Evolutionary conservation across 2,329 filamentous ascomycete genomes (phyloP), one percentile per base, ranked within the genome.

Genomic region (Xylariales sp.): DNA sequence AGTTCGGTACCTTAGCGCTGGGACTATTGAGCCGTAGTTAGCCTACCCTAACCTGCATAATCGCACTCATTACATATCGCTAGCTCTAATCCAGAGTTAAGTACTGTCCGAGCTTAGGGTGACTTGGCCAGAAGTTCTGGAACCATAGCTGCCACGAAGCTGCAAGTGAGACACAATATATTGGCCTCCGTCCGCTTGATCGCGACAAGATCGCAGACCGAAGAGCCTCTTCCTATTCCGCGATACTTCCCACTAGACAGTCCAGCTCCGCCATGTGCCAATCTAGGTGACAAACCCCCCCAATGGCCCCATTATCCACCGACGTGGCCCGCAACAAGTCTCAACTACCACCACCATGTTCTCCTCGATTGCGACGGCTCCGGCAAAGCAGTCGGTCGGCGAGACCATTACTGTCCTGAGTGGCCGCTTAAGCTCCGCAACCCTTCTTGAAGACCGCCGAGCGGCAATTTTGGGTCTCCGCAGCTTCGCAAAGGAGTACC

Each of bases 401-500:
- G 89, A 95, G 59, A 96, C 93, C 29, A 98, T 98, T 61, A 85
- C 83, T 45, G 86, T 90, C 29, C 74, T 97, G 43, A 94, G 89
- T 63, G 83, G 83, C 54, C 86, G 93, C 40, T 78, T 98, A 27
- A 81, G 83, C 57, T 95, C 87, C 49, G 88, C 90, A 30, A 96
- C 89, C 1, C 75, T 98, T 13, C 78, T 98, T 28, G 93, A 98
- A 66, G 94, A 98, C 62, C 84, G 94, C 38, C 83, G 93, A 45
- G 90, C 88, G 40, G 90, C 93, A 31, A 95, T 98, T 33, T 77
- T 95, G 20, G 93, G 93, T 14, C 72, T 98, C 25, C 80, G 94
- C 51, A 96, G 90, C 66, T 97, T 98, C 61, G 88, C 93, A 29
- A 97, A 97, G 64, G 83, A 94, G 44, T 97, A 91, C 53, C 94